Base-by-base conservation (phyloP, 352 stramenopile species). In the Globisporangium abappressorium region DNA sequence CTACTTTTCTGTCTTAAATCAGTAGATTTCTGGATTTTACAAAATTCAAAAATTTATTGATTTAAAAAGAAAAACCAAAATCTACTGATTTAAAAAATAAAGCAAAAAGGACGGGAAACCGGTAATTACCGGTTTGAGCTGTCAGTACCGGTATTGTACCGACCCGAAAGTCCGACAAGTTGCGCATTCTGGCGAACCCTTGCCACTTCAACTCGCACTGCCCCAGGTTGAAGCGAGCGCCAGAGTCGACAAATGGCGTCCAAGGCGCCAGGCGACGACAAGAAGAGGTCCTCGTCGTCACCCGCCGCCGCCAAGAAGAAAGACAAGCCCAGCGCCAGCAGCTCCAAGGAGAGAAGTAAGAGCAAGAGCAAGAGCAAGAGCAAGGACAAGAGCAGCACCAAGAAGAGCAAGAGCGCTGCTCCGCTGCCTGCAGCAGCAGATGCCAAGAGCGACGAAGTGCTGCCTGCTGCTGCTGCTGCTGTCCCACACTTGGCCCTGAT, bases 371-470 rank as follows among this genome's bases (percentile, higher is more conserved):
- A 70, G 34, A 71, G 72, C 12, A 77, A 76, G 55, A 55, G 64
- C 26, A 66, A 62, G 34, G 68, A 65, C 15, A 80, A 75, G 68
- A 77, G 62, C 38, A 62, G 38, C 38, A 4, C 65, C 47, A 81
- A 81, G 64, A 72, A 78, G 57, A 89, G 47, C 34, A 76, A 74
- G 33, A 54, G 41, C 15, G 64, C 7, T 57, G 55, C 51, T 67
- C 55, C 65, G 69, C 51, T 49, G 57, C 67, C 12, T 70, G 72
- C 28, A 5, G 36, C 55, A 64, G 14, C 33, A 46, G 20, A 57
- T 43, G 41, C 26, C 8, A 55, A 65, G 18, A 22, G 34, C 34
- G 49, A 28, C 2, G 38, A 36, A 9, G 43, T 47, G 46, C 4
- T 46, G 0, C 5, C 49, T 54, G 8, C 26, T 38, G 30, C 36